Evolutionary conservation across 768 basidiomycete genomes (phyloP), one percentile per base, ranked within the genome.

Genomic region (Hericium rajendrae): DNA sequence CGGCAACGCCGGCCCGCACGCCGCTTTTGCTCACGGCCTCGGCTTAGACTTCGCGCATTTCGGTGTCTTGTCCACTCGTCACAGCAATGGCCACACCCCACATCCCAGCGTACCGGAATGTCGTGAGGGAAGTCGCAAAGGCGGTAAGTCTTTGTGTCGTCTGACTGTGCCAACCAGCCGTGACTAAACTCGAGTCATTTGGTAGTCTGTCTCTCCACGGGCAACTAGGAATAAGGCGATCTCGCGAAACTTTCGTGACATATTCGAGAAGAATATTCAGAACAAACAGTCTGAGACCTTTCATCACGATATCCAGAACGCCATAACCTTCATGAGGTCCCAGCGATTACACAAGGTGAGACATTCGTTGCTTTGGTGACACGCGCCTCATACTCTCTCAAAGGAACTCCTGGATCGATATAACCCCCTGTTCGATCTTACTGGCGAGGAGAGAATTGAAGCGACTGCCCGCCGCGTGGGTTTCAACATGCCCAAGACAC

Each of bases 381-480:
- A 28, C n/a, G 15, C 38, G 22, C 38, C 39, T 11, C 39, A 22
- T 39, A 46, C 32, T 59, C 61, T 56, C 59, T 41, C 38, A 15
- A 65, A 97, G 94, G 74, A 74, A 20, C 73, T 97, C 51, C 70
- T 97, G 59, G 88, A 91, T 55, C 77, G 91, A 54, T 97, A 97
- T 73, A 95, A 94, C 69, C 93, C 94, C 0, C 73, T 88, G 16
- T 70, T 85, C 43, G 88, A 93, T 65, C 76, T 94, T 60, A 86
- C 91, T 0, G 73, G 78, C 5, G 83, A 91, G 62, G 91, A 95
- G 67, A 75, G 88, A 62, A 79, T 95, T 59, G 77, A 84, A 64
- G 90, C 90, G 1, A 94, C 94, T 0, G 93, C 92, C 3, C 78
- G 84, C 48, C 75, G 93, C 60, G 94, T 97, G 38, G 94, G 94